Base-by-base conservation (phyloP, 257 asterid genomes). In the Anisodus tanguticus region DNA sequence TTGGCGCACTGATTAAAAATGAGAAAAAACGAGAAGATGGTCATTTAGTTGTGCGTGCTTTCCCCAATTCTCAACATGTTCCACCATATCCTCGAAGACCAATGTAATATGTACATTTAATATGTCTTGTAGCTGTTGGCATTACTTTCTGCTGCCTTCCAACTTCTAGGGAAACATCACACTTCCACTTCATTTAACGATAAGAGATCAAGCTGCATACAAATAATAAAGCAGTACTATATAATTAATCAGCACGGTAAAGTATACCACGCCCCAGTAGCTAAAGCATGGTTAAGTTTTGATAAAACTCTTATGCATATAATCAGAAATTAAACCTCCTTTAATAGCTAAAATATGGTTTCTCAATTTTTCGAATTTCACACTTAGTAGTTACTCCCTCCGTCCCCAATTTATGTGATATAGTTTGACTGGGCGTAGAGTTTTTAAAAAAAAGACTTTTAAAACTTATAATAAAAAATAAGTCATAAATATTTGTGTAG, bases 11-110 rank as follows among this genome's bases (percentile, higher is more conserved):
- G 74, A 67, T 67, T 67, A 35, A 67, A 67, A 67, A 67, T 67
- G 74, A 15, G 22, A 67, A 35, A 67, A 68, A n/a, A 68, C 26
- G 51, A 13, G 51, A 15, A 37, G 15, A 26, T 68, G 26, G 13
- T 68, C 26, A 68, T 37, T 68, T 68, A 68, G 76, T 68, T 68
- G 76, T 68, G 76, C 51, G 76, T 68, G 76, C n/a, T 68, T 68
- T 68, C 9, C 22, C 12, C 76, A 37, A 68, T 68, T 68, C 53
- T 51, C 76, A 68, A 68, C 26, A 68, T 68, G 76, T 68, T 68
- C 51, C 76, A 26, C 37, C 22, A 51, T 37, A 68, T 68, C 72
- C 72, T 66, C 47, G n/a, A 31, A 11, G 72, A 31, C 53, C 76
- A 68, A 68, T 37, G 76, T 68, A 39, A 67, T 67, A 22, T 67